A percentile compares a stretch with the other conserved stretches of the same genome.
Conservation (phyloP, 129 eudicot genomes). For the Helianthus tuberosus region DNA sequence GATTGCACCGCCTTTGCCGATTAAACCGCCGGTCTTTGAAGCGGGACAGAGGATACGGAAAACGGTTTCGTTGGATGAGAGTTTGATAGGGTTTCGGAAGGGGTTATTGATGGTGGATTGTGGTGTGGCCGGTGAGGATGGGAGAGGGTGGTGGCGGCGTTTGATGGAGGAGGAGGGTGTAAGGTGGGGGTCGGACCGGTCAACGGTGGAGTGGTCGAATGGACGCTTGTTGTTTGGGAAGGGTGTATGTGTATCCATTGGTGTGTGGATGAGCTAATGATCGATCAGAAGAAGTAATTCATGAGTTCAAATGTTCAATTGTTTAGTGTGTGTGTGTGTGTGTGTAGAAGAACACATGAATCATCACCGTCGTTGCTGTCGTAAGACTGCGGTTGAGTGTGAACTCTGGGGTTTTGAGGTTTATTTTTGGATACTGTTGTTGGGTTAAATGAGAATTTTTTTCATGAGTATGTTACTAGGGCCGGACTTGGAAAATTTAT, state of each 20-base stretch:
- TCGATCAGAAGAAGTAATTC: not conserved
- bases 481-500: too few species aligned
- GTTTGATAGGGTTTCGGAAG: conserved; percentile 29
- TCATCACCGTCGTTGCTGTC: too few species aligned
- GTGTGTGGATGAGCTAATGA: not conserved
- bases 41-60: conserved; percentile 60
- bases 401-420: too few species aligned
- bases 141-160: conserved; percentile 42
- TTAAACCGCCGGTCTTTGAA: conserved; percentile 51
- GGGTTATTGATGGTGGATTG: conserved; percentile 27
- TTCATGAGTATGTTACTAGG: too few species aligned
- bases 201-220: conserved; percentile 35
- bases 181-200: conserved; percentile 27
- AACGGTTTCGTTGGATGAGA: conserved; percentile 39
- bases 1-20: conserved; percentile 57
- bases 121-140: conserved; percentile 33
- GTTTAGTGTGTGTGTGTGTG: too few species aligned
- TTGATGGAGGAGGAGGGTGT: conserved; percentile 24
- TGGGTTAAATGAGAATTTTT: too few species aligned
- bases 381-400: too few species aligned
- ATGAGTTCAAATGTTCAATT: too few species aligned
- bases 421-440: too few species aligned
- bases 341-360: too few species aligned
- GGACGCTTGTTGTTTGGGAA: conserved; percentile 33
- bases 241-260: conserved; percentile 33